These are phyloP conservation scores for Triticum timopheevii DNA, from an alignment of 176 grass and related monocot genomes.

Conservation along the genomic window DNA sequence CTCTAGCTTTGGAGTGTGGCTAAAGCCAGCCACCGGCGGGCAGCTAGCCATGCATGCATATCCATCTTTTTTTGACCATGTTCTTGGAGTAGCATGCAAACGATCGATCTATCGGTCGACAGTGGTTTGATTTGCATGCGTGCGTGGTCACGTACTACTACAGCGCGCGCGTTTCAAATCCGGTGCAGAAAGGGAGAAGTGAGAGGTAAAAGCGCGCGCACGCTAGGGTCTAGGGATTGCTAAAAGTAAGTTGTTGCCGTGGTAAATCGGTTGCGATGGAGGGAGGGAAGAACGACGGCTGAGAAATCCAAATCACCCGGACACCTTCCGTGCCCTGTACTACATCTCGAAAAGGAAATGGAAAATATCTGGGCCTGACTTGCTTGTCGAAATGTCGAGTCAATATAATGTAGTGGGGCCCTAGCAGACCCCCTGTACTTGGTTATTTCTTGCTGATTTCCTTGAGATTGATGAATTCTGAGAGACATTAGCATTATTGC, in stretches of 20 bases:
- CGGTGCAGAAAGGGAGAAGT: not conserved
- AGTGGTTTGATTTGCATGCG: slow-evolving; percentile 30
- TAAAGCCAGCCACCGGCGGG: slow-evolving; percentile 45
- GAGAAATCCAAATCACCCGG: not conserved
- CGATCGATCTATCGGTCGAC: not conserved
- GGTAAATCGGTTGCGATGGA: not conserved
- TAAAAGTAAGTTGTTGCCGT: not conserved
- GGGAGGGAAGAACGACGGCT: not conserved
- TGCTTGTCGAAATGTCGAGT: slow-evolving; percentile 22
- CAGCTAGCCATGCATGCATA: slow-evolving; percentile 19
- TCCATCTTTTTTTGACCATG: slow-evolving; percentile 36
- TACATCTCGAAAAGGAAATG: not conserved
- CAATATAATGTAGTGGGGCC: not conserved
- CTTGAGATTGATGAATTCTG: not conserved
- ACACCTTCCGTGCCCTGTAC: too few species aligned
- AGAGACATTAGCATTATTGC: not conserved
- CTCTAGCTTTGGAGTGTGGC: slow-evolving; percentile 60
- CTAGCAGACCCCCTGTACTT: not conserved
- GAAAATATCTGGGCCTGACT: not conserved
- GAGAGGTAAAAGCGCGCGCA: not conserved
- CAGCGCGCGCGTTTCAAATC: not conserved
- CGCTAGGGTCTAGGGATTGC: not conserved
- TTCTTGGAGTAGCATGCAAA: not conserved
- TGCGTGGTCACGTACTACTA: not conserved
- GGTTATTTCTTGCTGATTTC: not conserved